Conservation (phyloP, 2,329 filamentous ascomycete species). For the Knoxdaviesia capensis region DNA sequence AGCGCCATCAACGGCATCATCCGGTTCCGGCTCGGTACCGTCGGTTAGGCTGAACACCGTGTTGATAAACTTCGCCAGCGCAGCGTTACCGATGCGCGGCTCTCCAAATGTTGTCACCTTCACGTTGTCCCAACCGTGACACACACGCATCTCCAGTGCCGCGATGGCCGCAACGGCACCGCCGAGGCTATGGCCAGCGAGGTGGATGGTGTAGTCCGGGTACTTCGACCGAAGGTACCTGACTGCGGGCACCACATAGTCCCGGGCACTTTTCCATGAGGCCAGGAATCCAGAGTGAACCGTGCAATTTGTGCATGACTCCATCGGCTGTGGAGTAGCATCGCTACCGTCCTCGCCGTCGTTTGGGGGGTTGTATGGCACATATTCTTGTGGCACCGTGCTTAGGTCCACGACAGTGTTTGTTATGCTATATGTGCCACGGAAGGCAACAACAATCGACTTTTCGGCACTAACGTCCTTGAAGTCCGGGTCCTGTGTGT, state of each 20-base stretch:
- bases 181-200: conserved; percentile 82
- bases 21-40: conserved; percentile 8
- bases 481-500: conserved; percentile 7
- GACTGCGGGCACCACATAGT: conserved; percentile 47
- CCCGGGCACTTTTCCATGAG: conserved; percentile 62
- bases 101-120: conserved; percentile 84
- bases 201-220: conserved; percentile 51
- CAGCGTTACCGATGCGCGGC: conserved; percentile 43
- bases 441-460: conserved; percentile 66
- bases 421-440: conserved; percentile 82
- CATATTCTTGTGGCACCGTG: conserved; percentile 74
- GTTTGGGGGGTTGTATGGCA: conserved; percentile 54
- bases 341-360: conserved; percentile 13
- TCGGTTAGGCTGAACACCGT: conserved; percentile 23
- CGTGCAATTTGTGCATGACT: conserved; percentile 59
- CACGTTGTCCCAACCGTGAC: conserved; percentile 55
- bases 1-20: conserved; percentile 1
- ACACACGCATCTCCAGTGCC: conserved; percentile 53
- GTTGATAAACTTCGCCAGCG: conserved; percentile 34
- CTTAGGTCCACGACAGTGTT: conserved; percentile 84
- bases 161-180: conserved; percentile 82
- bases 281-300: conserved; percentile 80
- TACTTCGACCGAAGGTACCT: conserved; percentile 35
- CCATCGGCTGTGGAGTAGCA: conserved; percentile 6
- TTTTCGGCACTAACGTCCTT: conserved; percentile 7